Evolutionary conservation across 257 asterid genomes (phyloP).

Genomic region (Misopates orontium): DNA sequence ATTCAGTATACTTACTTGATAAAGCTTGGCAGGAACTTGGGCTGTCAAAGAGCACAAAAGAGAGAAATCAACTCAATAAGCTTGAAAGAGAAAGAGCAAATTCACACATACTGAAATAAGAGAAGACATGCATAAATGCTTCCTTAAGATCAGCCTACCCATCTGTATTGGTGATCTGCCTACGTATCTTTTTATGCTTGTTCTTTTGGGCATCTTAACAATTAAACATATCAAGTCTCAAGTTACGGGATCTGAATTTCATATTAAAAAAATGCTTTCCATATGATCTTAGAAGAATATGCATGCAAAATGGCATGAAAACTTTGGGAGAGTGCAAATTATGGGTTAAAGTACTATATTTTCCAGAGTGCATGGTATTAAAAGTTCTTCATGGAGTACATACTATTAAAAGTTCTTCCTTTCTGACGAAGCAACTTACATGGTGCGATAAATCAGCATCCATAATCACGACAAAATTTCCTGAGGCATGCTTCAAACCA

Average conservation of each 20-base stretch:
- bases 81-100: slow-evolving; percentile 1
- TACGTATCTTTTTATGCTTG: neutral
- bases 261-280: neutral
- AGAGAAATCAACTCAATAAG: slow-evolving; percentile 22
- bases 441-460: slow-evolving; percentile 99
- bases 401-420: slow-evolving; percentile 2
- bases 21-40: slow-evolving; percentile 88
- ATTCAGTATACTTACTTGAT: slow-evolving; percentile 65
- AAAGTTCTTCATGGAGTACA: too few species aligned
- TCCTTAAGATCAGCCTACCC: slow-evolving; percentile 13
- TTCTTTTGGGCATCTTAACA: slow-evolving; percentile 18
- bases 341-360: neutral
- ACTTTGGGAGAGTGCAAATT: slow-evolving; percentile 8
- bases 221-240: neutral
- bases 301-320: neutral
- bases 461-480: slow-evolving; percentile 91
- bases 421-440: slow-evolving; percentile 51
- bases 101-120: neutral
- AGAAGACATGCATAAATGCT: neutral
- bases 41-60: slow-evolving; percentile 53
- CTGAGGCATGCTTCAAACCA: slow-evolving; percentile 89
- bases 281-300: slow-evolving; percentile 2
- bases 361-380: slow-evolving; percentile 4
- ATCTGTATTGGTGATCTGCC: slow-evolving; percentile 4
- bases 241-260: slow-evolving; percentile 6